Base-by-base conservation (phyloP, 2,329 filamentous ascomycete species). In the Verticillium longisporum region DNA sequence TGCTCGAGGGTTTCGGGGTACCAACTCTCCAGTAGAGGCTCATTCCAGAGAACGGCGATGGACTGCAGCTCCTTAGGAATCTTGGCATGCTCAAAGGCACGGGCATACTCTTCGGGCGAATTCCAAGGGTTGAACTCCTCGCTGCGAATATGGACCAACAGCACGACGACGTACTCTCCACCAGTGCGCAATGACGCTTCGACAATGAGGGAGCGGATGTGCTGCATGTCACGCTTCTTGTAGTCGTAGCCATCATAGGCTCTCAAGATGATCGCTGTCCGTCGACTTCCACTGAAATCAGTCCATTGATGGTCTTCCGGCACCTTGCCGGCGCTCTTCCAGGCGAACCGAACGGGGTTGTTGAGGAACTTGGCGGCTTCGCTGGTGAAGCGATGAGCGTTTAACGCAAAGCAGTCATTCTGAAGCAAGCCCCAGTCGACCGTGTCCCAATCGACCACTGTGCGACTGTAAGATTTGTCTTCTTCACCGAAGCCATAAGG, bases 401-500 rank as follows among this genome's bases (percentile, higher is more conserved):
- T 94, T 55, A 78, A 76, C 50, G 80, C 73, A 37, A 83, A 75
- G 66, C 84, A 87, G 33, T 78, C 75, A 11, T 78, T 71, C 67
- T 87, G 84, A 13, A 77, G 64, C 41, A 64, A 53, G 14, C 67
- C 70, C 75, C 75, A 77, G 61, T 77, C 71, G 1, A 82, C 78
- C 5, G 74, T 73, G 0, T 75, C 78, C 84, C 84, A 87, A 66
- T 87, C 79, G 15, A 86, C 72, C 2, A 71, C 70, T 56, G 75
- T 74, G 71, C 85, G 87, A 68, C 85, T 77, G 64, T 87, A 83
- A 1, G 77, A 77, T 61, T 79, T 74, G 53, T 75, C 73, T 67
- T 83, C 85, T 73, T 96, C 96, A 15, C 92, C 92, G 45, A 92
- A 78, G 0, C 92, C 92, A 69, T 97, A 97, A 0, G 92, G 89